These are phyloP conservation scores for Halenospora varia DNA, from an alignment of 495 filamentous ascomycete genomes.

Conservation along the genomic window DNA sequence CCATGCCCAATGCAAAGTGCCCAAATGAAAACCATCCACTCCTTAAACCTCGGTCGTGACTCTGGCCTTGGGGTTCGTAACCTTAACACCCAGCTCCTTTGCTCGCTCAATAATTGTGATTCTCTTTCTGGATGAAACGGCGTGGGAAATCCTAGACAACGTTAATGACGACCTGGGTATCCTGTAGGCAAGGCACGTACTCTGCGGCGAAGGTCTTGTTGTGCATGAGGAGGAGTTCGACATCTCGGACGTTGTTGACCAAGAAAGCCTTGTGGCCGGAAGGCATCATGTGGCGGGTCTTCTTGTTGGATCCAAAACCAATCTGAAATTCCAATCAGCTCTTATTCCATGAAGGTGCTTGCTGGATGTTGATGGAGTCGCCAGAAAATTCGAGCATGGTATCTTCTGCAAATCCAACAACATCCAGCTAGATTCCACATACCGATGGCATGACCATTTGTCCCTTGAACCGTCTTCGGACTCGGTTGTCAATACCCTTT, in stretches of 20 bases:
- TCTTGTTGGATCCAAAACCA: slow-evolving; percentile 96
- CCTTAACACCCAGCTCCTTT: slow-evolving; percentile 97
- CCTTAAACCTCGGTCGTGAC: slow-evolving; percentile 93
- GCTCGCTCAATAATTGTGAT: slow-evolving; percentile 93
- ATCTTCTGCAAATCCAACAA: too few species aligned
- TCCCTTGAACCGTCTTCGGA: slow-evolving; percentile 90
- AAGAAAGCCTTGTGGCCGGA: slow-evolving; percentile 99
- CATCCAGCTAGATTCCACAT: slow-evolving; percentile 38
- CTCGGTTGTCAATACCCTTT: slow-evolving; percentile 96
- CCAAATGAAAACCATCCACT: slow-evolving; percentile 23
- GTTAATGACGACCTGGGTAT: slow-evolving; percentile 9
- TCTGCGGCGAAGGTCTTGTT: slow-evolving; percentile 98
- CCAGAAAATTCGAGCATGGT: too few species aligned
- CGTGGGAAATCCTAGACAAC: slow-evolving; percentile 77
- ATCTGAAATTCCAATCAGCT: slow-evolving; percentile 55
- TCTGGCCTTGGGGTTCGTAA: slow-evolving; percentile 98
- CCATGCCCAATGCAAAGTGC: slow-evolving; percentile 24
- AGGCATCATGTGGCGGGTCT: slow-evolving; percentile 97
- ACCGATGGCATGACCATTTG: slow-evolving; percentile 97
- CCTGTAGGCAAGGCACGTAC: slow-evolving; percentile 52
- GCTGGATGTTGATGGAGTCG: not conserved
- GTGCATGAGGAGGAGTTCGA: slow-evolving; percentile 99
- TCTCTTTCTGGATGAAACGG: slow-evolving; percentile 96
- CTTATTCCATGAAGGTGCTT: slow-evolving; percentile 6
- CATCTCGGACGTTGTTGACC: slow-evolving; percentile 90